Evolutionary conservation across 371 early-diverging fungal genomes (phyloP).

Genomic region (Mucor velutinosus): DNA sequence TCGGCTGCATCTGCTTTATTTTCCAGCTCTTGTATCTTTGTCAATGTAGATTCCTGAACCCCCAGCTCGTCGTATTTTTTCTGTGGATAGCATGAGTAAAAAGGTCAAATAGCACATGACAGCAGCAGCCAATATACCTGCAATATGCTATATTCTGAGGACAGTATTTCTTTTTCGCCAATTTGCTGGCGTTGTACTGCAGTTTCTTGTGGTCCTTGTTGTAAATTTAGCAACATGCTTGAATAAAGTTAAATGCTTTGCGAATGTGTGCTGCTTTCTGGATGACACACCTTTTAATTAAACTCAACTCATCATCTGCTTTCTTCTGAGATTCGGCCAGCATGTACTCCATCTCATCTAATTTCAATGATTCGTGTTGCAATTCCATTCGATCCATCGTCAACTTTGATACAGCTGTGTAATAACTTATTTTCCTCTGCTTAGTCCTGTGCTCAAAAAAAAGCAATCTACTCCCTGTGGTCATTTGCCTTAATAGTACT

Average conservation of each 20-base stretch:
- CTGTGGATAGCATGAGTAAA: background rate
- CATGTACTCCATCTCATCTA: slow-evolving; percentile 11
- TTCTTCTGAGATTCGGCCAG: slow-evolving; percentile 4
- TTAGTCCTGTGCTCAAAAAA: background rate
- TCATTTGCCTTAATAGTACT: background rate
- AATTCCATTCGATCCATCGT: slow-evolving; percentile 4
- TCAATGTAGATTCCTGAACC: background rate
- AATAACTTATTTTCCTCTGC: slow-evolving; percentile 7
- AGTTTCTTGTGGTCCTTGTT: background rate
- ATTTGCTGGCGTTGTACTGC: background rate
- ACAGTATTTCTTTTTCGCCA: background rate
- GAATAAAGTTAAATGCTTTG: background rate
- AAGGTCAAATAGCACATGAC: background rate
- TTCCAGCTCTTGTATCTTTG: slow-evolving; percentile 6
- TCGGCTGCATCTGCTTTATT: background rate
- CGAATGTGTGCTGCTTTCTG: background rate
- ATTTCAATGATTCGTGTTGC: background rate
- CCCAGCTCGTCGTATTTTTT: slow-evolving; percentile 9
- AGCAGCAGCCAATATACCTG: background rate
- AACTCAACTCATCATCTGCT: slow-evolving; percentile 1
- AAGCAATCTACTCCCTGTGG: background rate
- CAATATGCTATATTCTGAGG: background rate
- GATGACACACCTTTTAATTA: slow-evolving; percentile 6
- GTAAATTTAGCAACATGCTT: slow-evolving; percentile 9
- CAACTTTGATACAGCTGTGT: slow-evolving; percentile 12